A percentile compares a stretch with the other conserved stretches of the same genome.
phyloP scores from a whole-genome alignment of 306 rosid species.

The Crataegus laevigata region DNA sequence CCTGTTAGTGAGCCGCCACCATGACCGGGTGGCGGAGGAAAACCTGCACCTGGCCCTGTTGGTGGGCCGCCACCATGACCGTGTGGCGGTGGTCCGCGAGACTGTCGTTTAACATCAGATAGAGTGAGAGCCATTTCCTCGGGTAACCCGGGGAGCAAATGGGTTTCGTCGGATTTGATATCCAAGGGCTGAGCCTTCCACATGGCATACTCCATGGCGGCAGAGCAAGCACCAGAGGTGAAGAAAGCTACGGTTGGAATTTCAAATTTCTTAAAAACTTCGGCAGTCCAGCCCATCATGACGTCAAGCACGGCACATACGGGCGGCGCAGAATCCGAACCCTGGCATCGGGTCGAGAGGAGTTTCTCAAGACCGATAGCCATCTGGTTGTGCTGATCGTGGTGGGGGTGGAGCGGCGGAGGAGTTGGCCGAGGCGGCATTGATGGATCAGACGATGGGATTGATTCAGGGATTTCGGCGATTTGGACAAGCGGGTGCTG shows the following conservation, averaged over 20 bases:
- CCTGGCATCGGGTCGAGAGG: constrained; percentile 8
- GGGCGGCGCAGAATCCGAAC: constrained; percentile 26
- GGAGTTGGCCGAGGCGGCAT: constrained; percentile 4
- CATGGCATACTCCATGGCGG: constrained; percentile 41
- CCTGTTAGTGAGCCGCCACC: constrained; percentile 9
- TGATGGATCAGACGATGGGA: background rate
- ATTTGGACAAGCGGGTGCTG: constrained; percentile 38
- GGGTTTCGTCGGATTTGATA: constrained; percentile 34
- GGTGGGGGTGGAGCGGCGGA: constrained; percentile 10
- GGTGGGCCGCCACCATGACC: background rate
- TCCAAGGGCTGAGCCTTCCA: constrained; percentile 46
- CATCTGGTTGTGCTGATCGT: background rate
- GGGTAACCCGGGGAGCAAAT: constrained; percentile 48
- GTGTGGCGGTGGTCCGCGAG: constrained; percentile 3
- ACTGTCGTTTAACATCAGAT: constrained; percentile 27
- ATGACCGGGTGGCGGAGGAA: background rate
- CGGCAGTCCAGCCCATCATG: constrained; percentile 42
- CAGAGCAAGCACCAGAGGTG: constrained; percentile 55
- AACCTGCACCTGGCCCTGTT: background rate
- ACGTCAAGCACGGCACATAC: constrained; percentile 45
- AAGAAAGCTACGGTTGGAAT: constrained; percentile 47
- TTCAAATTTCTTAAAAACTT: constrained; percentile 27
- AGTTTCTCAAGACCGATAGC: constrained; percentile 24
- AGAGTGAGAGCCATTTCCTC: constrained; percentile 34
- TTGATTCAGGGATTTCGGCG: constrained; percentile 14